Evolutionary conservation across 2,329 filamentous ascomycete species (phyloP).

Genomic region (Dactylellina parvicollis): DNA sequence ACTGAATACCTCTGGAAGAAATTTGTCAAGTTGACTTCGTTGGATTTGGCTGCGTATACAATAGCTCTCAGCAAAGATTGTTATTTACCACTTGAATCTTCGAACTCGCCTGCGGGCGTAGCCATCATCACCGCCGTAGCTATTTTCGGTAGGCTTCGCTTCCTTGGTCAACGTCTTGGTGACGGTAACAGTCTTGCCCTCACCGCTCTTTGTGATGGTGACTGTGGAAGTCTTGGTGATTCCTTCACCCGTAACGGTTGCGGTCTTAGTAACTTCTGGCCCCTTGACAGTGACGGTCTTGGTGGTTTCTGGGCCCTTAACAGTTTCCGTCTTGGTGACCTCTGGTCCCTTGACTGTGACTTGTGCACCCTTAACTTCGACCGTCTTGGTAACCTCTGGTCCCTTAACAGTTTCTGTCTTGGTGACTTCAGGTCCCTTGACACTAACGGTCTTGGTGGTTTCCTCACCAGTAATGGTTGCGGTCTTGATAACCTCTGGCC

Average conservation of each 20-base stretch:
- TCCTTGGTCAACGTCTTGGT: neutral
- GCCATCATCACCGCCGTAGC: constrained; percentile 19
- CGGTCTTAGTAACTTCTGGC: neutral
- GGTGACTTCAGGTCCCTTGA: no score
- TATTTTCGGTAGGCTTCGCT: neutral
- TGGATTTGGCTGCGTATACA: neutral
- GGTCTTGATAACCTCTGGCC: constrained; percentile 3
- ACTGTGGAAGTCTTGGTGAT: no score
- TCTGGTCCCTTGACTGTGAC: neutral
- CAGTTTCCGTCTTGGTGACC: neutral
- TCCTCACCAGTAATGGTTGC: neutral
- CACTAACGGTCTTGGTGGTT: neutral
- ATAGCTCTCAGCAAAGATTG: neutral
- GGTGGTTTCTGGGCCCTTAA: neutral
- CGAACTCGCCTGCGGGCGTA: no score
- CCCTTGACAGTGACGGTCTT: constrained; percentile 1
- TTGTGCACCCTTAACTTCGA: neutral
- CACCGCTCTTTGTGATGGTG: constrained; percentile 9
- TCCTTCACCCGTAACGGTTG: neutral
- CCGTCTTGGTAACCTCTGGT: neutral
- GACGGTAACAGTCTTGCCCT: neutral
- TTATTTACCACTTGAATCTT: constrained; percentile 12
- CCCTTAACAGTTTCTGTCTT: neutral
- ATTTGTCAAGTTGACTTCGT: neutral
- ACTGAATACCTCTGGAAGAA: neutral